Conservation (phyloP, 305 asterid genomes). For the Fraxinus dipetala region DNA sequence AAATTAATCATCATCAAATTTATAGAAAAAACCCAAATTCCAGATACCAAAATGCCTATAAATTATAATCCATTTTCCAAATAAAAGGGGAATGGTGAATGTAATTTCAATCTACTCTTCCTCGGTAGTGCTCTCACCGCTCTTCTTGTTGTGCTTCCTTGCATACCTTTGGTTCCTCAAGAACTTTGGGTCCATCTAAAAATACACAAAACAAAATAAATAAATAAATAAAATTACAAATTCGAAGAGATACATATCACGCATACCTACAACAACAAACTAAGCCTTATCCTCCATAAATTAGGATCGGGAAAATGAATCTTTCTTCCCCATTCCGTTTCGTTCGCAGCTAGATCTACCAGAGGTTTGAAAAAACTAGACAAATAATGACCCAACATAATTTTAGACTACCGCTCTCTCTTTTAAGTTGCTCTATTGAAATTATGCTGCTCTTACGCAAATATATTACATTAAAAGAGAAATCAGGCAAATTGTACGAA, state of each 20-base stretch:
- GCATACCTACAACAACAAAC: neutral
- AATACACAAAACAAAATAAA: neutral
- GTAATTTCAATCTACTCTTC: constrained; percentile 45
- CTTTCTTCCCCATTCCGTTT: neutral
- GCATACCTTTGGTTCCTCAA: constrained; percentile 94
- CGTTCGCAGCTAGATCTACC: neutral
- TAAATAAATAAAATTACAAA: neutral
- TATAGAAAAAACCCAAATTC: neutral
- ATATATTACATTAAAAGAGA: neutral
- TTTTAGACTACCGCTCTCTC: neutral
- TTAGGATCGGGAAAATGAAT: neutral
- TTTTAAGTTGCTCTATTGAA: neutral
- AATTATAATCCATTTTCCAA: neutral
- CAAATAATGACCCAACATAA: neutral
- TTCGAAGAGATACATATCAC: neutral
- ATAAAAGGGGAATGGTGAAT: neutral
- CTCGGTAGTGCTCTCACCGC: constrained; percentile 37
- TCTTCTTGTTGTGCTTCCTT: constrained; percentile 72
- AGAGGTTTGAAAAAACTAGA: neutral
- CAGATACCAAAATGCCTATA: neutral
- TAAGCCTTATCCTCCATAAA: neutral
- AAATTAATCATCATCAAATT: neutral
- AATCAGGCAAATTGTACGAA: neutral
- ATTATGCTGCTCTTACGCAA: neutral
- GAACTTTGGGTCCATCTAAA: constrained; percentile 85